Conservation (phyloP, 179 eudicot species). For the Heliamphora pulchella region DNA sequence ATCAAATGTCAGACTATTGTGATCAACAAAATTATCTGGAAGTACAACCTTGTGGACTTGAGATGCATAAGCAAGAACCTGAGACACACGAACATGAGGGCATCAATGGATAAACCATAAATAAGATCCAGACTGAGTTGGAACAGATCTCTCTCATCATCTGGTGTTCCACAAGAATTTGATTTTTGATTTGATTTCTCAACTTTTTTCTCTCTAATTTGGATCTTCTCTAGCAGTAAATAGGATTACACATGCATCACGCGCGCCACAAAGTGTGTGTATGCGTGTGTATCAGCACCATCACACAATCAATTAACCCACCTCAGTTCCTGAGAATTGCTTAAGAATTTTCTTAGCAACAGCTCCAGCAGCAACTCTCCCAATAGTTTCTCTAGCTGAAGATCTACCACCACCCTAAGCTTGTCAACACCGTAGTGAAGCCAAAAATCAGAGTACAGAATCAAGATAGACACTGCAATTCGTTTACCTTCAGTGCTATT, state of each 20-base stretch:
- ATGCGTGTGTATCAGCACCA: no score
- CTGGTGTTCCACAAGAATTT: no score
- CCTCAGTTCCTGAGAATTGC: slow-evolving; percentile 47
- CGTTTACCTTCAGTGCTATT: no score
- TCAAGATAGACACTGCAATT: no score
- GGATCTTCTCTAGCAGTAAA: no score
- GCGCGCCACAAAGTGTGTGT: no score
- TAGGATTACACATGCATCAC: no score
- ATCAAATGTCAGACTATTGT: slow-evolving; percentile 69
- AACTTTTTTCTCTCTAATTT: no score
- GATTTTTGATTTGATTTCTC: no score
- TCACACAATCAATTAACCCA: neutral
- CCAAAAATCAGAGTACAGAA: no score
- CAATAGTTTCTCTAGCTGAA: slow-evolving; percentile 97
- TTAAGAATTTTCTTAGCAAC: slow-evolving; percentile 88
- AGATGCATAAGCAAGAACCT: slow-evolving; percentile 91
- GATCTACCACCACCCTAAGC: slow-evolving; percentile 34
- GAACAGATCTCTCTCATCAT: no score
- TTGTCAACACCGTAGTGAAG: no score
- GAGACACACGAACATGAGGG: slow-evolving; percentile 16
- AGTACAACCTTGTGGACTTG: slow-evolving; percentile 87
- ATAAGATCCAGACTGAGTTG: neutral
- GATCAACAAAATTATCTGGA: slow-evolving; percentile 66
- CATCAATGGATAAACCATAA: neutral
- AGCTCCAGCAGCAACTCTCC: slow-evolving; percentile 98